A percentile compares a stretch with the other conserved stretches of the same genome.
Evolutionary conservation across 805 yeast genomes (phyloP).

Genomic region (Wickerhamomyces bovis): DNA sequence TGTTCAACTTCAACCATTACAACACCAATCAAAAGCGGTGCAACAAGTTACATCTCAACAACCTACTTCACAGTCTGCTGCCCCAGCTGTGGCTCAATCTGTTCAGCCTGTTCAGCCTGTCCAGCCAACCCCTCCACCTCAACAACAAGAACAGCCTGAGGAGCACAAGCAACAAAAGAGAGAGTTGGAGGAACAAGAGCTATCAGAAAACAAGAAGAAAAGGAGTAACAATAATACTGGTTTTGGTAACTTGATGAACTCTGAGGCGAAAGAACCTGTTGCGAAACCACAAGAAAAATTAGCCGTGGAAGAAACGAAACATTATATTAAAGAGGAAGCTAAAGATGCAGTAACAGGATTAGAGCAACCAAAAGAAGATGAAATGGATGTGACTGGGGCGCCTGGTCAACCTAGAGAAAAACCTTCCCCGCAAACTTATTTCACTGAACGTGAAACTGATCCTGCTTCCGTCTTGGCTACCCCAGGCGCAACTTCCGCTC

Average conservation of each 20-base stretch:
- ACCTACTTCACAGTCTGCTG: neutral
- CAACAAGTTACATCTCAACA: conserved; percentile 7
- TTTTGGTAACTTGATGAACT: neutral
- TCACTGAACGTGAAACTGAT: neutral
- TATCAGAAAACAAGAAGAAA: conserved; percentile 5
- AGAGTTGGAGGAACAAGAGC: conserved; percentile 5
- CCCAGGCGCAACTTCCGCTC: neutral
- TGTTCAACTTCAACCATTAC: conserved; percentile 20
- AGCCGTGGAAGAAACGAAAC: neutral
- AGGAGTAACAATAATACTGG: conserved; percentile 1
- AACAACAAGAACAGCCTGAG: neutral
- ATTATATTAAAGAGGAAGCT: neutral
- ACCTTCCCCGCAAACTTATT: neutral
- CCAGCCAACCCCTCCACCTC: neutral
- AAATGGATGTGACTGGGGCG: neutral
- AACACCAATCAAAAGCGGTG: neutral
- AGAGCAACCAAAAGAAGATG: neutral
- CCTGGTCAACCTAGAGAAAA: neutral
- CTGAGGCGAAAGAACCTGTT: neutral
- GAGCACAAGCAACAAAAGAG: conserved; percentile 5
- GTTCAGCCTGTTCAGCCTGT: neutral
- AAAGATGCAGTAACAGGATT: neutral
- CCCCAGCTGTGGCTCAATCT: neutral
- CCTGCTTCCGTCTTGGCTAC: neutral
- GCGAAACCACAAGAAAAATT: neutral